Evolutionary conservation across 805 yeast species (phyloP).

Genomic region (Candida alai): DNA sequence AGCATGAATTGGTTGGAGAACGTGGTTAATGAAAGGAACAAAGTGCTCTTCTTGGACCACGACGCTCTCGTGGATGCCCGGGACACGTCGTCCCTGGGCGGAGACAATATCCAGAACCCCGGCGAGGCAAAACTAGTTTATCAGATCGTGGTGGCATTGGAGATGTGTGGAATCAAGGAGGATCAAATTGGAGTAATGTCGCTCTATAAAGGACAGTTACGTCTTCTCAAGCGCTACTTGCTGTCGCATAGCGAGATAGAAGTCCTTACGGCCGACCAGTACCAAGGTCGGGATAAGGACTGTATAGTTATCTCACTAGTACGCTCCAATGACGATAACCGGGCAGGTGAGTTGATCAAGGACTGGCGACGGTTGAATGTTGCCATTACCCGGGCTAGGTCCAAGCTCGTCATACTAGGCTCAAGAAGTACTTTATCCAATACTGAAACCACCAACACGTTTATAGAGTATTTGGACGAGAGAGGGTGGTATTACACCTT

Average conservation of each 20-base stretch:
- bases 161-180: constrained; percentile 55
- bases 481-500: constrained; percentile 64
- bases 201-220: constrained; percentile 73
- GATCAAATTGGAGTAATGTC: constrained; percentile 81
- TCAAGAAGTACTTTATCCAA: constrained; percentile 59
- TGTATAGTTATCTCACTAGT: constrained; percentile 89
- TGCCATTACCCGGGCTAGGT: constrained; percentile 85
- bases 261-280: constrained; percentile 88
- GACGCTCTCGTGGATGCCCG: constrained; percentile 54
- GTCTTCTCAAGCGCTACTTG: constrained; percentile 31
- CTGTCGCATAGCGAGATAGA: constrained; percentile 50
- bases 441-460: constrained; percentile 51
- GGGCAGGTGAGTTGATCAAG: constrained; percentile 71
- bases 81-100: constrained; percentile 51
- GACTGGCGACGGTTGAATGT: constrained; percentile 95
- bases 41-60: constrained; percentile 78
- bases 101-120: constrained; percentile 69
- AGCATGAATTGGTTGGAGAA: constrained; percentile 50
- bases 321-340: constrained; percentile 62
- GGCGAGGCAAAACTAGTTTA: constrained; percentile 66
- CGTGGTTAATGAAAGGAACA: constrained; percentile 50
- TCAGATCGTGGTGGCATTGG: constrained; percentile 58
- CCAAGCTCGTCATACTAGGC: constrained; percentile 81
- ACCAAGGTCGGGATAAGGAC: constrained; percentile 94
- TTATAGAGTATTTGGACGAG: constrained; percentile 53